These are phyloP conservation scores for Ophiocordyceps unilateralis DNA, from an alignment of 2,329 filamentous ascomycete species.

Conservation along the genomic window DNA sequence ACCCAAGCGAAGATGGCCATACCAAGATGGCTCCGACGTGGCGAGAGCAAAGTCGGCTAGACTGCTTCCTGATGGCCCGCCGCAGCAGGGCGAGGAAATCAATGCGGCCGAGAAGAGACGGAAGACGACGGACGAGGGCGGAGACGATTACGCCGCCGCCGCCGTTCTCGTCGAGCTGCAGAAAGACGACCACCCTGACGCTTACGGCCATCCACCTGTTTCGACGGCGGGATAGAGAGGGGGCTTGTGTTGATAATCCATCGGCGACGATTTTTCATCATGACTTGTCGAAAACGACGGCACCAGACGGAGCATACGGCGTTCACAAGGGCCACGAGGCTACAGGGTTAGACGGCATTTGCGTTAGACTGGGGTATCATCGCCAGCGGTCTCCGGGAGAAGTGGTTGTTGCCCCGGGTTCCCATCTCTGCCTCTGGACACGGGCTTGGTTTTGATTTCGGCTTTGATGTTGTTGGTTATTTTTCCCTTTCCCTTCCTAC, in stretches of 20 bases:
- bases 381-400: background rate
- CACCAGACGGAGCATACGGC: background rate
- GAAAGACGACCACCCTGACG: background rate
- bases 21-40: background rate
- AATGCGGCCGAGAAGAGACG: background rate
- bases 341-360: background rate
- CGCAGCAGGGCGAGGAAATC: background rate
- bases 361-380: background rate
- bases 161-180: conserved; percentile 1
- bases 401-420: background rate
- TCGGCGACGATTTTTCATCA: background rate
- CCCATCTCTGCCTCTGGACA: background rate
- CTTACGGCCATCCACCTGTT: background rate
- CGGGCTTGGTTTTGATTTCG: background rate
- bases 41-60: background rate
- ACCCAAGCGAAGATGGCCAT: background rate
- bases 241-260: background rate
- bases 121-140: background rate
- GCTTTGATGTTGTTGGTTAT: too few species aligned
- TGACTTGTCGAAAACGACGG: background rate
- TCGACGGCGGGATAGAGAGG: background rate
- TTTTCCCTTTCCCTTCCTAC: background rate
- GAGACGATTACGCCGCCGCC: conserved; percentile 1
- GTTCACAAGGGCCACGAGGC: background rate
- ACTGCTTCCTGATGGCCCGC: background rate